Conservation (phyloP, 2,329 filamentous ascomycete genomes). For the Cephalotrichum gorgonifer region DNA sequence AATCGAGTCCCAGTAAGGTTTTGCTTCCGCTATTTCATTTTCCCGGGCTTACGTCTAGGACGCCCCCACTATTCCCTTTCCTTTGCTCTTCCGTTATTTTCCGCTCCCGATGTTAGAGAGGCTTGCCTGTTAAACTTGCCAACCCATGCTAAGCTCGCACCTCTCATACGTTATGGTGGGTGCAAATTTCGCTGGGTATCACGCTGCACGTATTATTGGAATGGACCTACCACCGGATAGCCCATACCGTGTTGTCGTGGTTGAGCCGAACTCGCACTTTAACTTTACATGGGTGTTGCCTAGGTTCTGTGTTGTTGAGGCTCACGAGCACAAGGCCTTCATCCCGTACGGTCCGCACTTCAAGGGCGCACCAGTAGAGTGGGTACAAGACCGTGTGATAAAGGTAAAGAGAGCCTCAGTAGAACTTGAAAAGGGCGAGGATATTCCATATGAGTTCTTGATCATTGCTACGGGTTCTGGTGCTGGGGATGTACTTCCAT, state of each 20-base stretch:
- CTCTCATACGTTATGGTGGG: constrained; percentile 46
- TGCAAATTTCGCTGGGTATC: constrained; percentile 46
- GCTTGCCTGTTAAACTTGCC: not conserved
- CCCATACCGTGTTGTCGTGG: constrained; percentile 38
- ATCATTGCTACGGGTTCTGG: constrained; percentile 47
- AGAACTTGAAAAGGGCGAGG: constrained; percentile 21
- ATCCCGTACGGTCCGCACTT: constrained; percentile 43
- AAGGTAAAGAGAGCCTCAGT: constrained; percentile 20
- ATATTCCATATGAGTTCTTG: constrained; percentile 42
- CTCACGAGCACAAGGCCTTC: constrained; percentile 48
- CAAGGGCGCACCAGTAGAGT: constrained; percentile 18
- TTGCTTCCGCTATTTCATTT: too few species aligned
- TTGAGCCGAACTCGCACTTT: constrained; percentile 52
- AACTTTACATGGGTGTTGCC: constrained; percentile 52
- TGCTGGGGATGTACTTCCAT: constrained; percentile 32
- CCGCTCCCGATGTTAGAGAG: not conserved
- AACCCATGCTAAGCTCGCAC: constrained; percentile 17
- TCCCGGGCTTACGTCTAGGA: too few species aligned
- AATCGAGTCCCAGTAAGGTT: too few species aligned
- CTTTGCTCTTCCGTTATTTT: too few species aligned
- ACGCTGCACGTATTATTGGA: constrained; percentile 36
- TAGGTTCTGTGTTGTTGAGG: constrained; percentile 42
- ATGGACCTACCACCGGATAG: constrained; percentile 33
- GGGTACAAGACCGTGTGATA: constrained; percentile 31
- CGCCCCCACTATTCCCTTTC: too few species aligned